Conservation (phyloP, 2,329 filamentous ascomycete genomes). For the Cephalotrichum gorgonifer region DNA sequence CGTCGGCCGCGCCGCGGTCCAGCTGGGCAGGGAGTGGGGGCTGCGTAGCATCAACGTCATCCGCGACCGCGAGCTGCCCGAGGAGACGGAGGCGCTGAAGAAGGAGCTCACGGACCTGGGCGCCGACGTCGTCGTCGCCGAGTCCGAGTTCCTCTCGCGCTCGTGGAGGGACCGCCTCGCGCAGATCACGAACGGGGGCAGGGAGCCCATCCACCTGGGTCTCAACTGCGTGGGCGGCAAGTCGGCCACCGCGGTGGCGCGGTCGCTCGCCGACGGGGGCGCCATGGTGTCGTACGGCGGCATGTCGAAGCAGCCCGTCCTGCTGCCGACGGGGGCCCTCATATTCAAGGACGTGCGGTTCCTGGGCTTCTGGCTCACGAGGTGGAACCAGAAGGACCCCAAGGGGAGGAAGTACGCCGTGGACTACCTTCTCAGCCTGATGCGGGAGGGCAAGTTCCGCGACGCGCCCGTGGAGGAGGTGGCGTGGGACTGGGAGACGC, state of each 20-base stretch:
- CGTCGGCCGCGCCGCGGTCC: conserved; percentile 84
- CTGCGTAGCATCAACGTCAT: conserved; percentile 85
- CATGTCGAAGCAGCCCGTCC: conserved; percentile 82
- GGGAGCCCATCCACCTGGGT: conserved; percentile 64
- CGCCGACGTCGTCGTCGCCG: conserved; percentile 45
- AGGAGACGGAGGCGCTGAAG: conserved; percentile 51
- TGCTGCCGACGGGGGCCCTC: conserved; percentile 69
- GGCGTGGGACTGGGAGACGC: conserved; percentile 73
- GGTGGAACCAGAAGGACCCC: conserved; percentile 70
- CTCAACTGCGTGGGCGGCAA: conserved; percentile 94
- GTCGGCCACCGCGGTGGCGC: conserved; percentile 67
- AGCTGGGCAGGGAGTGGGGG: conserved; percentile 78
- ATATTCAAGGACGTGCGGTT: conserved; percentile 92
- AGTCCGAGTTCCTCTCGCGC: conserved; percentile 41
- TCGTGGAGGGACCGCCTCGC: conserved; percentile 53
- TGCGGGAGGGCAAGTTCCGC: conserved; percentile 64
- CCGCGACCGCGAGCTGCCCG: conserved; percentile 54
- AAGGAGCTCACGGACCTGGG: conserved; percentile 43
- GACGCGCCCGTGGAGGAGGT: conserved; percentile 78
- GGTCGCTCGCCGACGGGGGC: conserved; percentile 56
- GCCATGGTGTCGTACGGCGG: conserved; percentile 90
- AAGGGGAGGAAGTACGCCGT: conserved; percentile 69
- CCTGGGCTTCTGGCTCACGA: conserved; percentile 89
- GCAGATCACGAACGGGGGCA: conserved; percentile 59
- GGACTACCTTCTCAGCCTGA: conserved; percentile 71